phyloP scores from a whole-genome alignment of 176 grass and related monocot species.

The Phyllostachys edulis region DNA sequence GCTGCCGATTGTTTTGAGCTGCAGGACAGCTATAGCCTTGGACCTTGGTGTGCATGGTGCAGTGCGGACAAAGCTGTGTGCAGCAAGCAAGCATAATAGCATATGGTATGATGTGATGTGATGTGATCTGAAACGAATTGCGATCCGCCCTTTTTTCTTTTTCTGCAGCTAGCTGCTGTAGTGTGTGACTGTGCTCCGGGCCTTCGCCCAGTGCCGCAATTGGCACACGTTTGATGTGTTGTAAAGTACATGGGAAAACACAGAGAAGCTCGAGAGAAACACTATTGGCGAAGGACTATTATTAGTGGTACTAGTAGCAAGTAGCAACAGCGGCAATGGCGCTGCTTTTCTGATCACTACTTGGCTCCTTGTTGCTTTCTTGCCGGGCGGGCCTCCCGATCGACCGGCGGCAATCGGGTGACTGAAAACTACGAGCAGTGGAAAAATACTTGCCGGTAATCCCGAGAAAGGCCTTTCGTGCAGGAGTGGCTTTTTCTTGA shows the following conservation, averaged over 20 bases:
- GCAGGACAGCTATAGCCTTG: not conserved
- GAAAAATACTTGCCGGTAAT: not conserved
- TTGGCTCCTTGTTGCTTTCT: not conserved
- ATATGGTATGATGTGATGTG: slow-evolving; percentile 20
- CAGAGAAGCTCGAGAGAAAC: not conserved
- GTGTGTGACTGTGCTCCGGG: not conserved
- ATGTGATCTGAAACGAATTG: slow-evolving; percentile 9
- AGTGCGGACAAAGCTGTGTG: not conserved
- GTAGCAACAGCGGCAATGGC: not conserved
- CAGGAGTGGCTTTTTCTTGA: not conserved
- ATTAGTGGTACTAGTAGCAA: not conserved
- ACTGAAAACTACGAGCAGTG: not conserved
- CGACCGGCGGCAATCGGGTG: not conserved
- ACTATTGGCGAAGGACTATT: not conserved
- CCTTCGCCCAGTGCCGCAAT: not conserved
- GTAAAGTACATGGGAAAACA: slow-evolving; percentile 31
- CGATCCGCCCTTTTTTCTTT: not conserved
- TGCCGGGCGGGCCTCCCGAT: not conserved
- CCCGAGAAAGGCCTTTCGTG: slow-evolving; percentile 1
- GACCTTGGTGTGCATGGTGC: not conserved
- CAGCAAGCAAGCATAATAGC: not conserved
- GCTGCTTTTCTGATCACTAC: not conserved
- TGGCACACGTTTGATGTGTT: slow-evolving; percentile 31
- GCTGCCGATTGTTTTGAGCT: slow-evolving; percentile 1
- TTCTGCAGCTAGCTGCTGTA: not conserved